Base-by-base conservation (phyloP, 441 rosid species). In the Dalechampia spathulata region DNA sequence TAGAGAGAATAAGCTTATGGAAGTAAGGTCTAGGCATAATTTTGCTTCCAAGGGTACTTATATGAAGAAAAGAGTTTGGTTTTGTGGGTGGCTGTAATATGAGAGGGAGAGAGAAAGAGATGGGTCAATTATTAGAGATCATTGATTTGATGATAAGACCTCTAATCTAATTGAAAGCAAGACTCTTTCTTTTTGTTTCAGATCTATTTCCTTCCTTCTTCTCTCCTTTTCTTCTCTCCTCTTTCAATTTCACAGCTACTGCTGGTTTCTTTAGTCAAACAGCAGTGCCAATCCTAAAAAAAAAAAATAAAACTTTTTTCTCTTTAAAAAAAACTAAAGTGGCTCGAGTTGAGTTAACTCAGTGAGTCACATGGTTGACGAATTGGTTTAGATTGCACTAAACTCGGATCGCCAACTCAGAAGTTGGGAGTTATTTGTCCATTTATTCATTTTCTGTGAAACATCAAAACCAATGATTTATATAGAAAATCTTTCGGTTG, bases 11-110 rank as follows among this genome's bases (percentile, higher is more conserved):
- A 62, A 93, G 65, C 83, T 82, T 93, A 73, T 86, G 83, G 63
- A 93, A 93, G 79, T 72, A 83, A 71, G 99, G 99, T 65, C 83
- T 87, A 46, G 92, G 88, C 99, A 93, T 93, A 68, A 66, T 63
- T 45, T 53, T 51, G 57, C 19, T 23, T n/a, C 48, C 22, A 13
- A 15, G 23, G 49, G 20, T 21, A 36, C 39, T 36, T 36, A 36
- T 36, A 36, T 10, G 1, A 36, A 36, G 19, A n/a, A 1, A 7
- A 4, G 43, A 3, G 49, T 44, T 3, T 22, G 55, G 34, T 30
- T 30, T 30, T 10, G 32, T 27, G 22, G 46, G 51, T 59, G 41
- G 60, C 60, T 21, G 14, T 13, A 49, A 34, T 34, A 53, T 6
- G 43, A 50, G 62, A 63, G 56, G 14, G 55, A 11, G 36, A 56